Evolutionary conservation across 805 yeast species (phyloP).

Genomic region (Barnettozyma sp.): DNA sequence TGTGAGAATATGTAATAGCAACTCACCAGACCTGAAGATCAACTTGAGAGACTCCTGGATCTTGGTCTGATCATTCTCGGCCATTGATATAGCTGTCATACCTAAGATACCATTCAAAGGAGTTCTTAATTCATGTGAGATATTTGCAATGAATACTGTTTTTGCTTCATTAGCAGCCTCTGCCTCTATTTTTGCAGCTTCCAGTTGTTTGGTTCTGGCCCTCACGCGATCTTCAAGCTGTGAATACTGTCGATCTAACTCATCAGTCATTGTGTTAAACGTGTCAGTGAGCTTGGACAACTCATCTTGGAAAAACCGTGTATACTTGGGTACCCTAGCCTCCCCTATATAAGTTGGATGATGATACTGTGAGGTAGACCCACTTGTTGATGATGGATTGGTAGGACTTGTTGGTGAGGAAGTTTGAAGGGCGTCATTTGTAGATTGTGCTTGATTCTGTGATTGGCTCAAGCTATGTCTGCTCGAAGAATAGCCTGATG

Average conservation of each 20-base stretch:
- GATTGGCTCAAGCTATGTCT: conserved; percentile 11
- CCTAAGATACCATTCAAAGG: conserved; percentile 96
- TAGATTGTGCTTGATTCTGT: neutral
- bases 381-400: neutral
- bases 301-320: conserved; percentile 69
- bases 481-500: conserved; percentile 9
- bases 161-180: conserved; percentile 96
- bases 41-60: conserved; percentile 72
- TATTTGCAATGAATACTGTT: conserved; percentile 87
- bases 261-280: conserved; percentile 87
- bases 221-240: conserved; percentile 84
- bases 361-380: conserved; percentile 8
- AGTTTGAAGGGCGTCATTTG: no score
- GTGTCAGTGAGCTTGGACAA: conserved; percentile 82
- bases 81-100: conserved; percentile 91
- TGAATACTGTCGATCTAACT: conserved; percentile 74
- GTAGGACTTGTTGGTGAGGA: conserved; percentile 1
- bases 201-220: conserved; percentile 80
- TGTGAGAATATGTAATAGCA: conserved; percentile 80
- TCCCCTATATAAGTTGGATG: conserved; percentile 29
- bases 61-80: conserved; percentile 61
- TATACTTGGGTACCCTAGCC: conserved; percentile 38
- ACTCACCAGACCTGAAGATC: conserved; percentile 87
- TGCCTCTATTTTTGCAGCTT: conserved; percentile 81
- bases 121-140: conserved; percentile 89